Evolutionary conservation across 768 basidiomycete species (phyloP), one percentile per base, ranked within the genome.

Genomic region (Pulveroboletus sp.): DNA sequence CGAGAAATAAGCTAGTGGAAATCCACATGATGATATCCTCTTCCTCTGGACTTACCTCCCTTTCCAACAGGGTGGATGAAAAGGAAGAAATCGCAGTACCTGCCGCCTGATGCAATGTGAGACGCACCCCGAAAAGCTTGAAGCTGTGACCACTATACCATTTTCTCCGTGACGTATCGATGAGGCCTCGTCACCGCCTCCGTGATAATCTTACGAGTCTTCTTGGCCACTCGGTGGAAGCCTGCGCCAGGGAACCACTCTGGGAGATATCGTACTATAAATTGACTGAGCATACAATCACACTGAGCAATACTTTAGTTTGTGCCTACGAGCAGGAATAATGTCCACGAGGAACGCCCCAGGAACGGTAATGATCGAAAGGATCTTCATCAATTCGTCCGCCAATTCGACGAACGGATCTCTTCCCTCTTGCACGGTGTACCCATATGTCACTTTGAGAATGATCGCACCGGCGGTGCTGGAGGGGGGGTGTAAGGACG

Each of bases 121-220:
- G 48, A 39, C 34, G 5, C 7, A 34, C 9, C 9, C 3, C 7
- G 11, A n/a, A 29, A 29, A 29, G 27, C 12, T 7, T 22, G 4
- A 5, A 22, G 3, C 8, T 6, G 30, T 19, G n/a, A 17, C 0
- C 0, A 13, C n/a, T 53, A 6, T 47, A 80, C 80, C 63, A 82
- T 74, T 50, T 77, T 72, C 19, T 75, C 56, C 32, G 71, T 69
- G 5, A 75, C 75, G 40, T 67, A 76, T 6, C 66, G 56, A 36
- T 69, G 79, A 0, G 82, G 81, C 6, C 61, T 63, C 24, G 73
- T 68, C 4, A 76, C 63, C 64, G 77, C 73, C 6, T 68, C 63
- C 3, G 63, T 55, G 2, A 76, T 64, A 2, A 69, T 1, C 2
- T 23, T 19, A 6, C 39, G 36, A 55, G 66, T 67, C 34, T 47